These are phyloP conservation scores for Coriolopsis trogii DNA, from an alignment of 1,284 basidiomycete species.

Conservation along the genomic window DNA sequence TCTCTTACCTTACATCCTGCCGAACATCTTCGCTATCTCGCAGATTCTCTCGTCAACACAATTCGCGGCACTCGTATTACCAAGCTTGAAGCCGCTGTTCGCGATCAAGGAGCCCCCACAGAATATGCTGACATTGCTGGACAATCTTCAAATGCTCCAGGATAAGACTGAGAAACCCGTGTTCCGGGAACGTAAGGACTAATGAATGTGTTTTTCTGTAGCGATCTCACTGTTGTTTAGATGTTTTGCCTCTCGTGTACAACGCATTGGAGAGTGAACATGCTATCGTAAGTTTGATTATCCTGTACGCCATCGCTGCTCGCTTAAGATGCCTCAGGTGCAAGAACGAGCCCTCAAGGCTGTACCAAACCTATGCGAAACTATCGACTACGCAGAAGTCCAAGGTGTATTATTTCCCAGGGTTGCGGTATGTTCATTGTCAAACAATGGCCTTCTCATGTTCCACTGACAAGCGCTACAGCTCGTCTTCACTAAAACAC, in stretches of 20 bases:
- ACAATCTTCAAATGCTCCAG: slow-evolving; percentile 88
- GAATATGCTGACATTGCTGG: slow-evolving; percentile 91
- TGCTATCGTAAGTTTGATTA: slow-evolving; percentile 53
- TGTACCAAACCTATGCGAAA: slow-evolving; percentile 89
- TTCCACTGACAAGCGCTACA: slow-evolving; percentile 35
- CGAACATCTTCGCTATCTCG: slow-evolving; percentile 95
- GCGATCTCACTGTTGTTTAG: slow-evolving; percentile 41
- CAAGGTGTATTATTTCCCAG: slow-evolving; percentile 86
- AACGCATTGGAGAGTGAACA: slow-evolving; percentile 95
- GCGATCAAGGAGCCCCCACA: slow-evolving; percentile 94
- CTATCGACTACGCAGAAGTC: slow-evolving; percentile 92
- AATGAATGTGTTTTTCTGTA: background rate
- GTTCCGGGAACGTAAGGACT: slow-evolving; percentile 87
- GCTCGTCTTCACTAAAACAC: slow-evolving; percentile 90
- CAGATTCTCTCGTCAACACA: slow-evolving; percentile 77
- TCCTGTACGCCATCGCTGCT: slow-evolving; percentile 4
- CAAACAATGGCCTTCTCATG: rapidly evolving
- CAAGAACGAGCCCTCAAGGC: slow-evolving; percentile 90
- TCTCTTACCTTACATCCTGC: slow-evolving; percentile 94
- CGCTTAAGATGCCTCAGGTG: slow-evolving; percentile 49
- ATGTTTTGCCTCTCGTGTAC: slow-evolving; percentile 94
- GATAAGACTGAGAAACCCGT: slow-evolving; percentile 86
- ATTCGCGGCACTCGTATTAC: slow-evolving; percentile 83
- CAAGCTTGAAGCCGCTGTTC: slow-evolving; percentile 91
- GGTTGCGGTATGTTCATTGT: slow-evolving; percentile 68